Conservation (phyloP, 768 basidiomycete species). For the Porphyrellus cyaneotinctus region DNA sequence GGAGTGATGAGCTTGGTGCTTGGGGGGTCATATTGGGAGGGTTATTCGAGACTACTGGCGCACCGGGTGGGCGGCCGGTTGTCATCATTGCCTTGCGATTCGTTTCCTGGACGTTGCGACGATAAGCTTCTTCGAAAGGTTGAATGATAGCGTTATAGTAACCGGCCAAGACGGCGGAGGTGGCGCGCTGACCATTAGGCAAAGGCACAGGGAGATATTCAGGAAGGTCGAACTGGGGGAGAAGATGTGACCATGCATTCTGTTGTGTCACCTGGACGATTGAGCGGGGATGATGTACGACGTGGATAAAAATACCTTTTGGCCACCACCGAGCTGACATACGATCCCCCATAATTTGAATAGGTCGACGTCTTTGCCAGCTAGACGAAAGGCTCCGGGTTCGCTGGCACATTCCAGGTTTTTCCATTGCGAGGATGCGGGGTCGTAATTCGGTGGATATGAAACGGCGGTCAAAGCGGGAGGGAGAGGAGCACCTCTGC, state of each 20-base stretch:
- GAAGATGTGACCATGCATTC: slow-evolving; percentile 53
- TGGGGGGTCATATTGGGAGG: slow-evolving; percentile 17
- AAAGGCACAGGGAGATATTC: slow-evolving; percentile 48
- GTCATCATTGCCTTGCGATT: slow-evolving; percentile 51
- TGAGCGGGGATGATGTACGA: slow-evolving; percentile 9
- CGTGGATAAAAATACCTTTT: slow-evolving; percentile 45
- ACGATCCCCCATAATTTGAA: slow-evolving; percentile 69
- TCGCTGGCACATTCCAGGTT: slow-evolving; percentile 59
- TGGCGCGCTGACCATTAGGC: slow-evolving; percentile 44
- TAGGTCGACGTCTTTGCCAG: slow-evolving; percentile 73
- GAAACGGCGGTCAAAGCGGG: slow-evolving; percentile 65
- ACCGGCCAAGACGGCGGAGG: slow-evolving; percentile 49
- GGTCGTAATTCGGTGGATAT: slow-evolving; percentile 58
- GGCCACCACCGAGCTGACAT: slow-evolving; percentile 54
- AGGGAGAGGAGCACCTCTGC: slow-evolving; percentile 63
- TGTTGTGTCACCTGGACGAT: slow-evolving; percentile 43
- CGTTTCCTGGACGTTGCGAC: slow-evolving; percentile 56
- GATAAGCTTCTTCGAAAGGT: slow-evolving; percentile 71
- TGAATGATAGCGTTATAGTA: slow-evolving; percentile 60
- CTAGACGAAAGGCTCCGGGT: slow-evolving; percentile 60
- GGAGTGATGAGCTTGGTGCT: slow-evolving; percentile 7
- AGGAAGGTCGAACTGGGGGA: slow-evolving; percentile 57
- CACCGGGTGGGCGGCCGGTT: slow-evolving; percentile 32
- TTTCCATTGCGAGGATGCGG: slow-evolving; percentile 58
- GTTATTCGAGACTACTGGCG: slow-evolving; percentile 12